A percentile compares a stretch with the other conserved stretches of the same genome.
These are phyloP conservation scores for Craspedostauros australis DNA, from an alignment of 108 stramenopile genomes.

Conservation along the genomic window DNA sequence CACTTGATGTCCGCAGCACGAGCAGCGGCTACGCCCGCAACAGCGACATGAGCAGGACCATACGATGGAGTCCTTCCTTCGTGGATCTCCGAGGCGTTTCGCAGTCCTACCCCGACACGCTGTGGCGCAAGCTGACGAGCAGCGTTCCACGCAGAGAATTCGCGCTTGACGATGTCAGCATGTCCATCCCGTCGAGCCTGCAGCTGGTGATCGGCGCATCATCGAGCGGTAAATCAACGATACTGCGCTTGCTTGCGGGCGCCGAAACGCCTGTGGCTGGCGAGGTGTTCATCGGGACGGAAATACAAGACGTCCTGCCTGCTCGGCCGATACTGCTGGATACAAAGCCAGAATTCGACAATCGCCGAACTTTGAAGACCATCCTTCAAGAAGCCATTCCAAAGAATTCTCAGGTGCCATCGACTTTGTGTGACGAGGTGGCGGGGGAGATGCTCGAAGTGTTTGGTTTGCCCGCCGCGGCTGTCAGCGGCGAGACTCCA, in stretches of 20 bases:
- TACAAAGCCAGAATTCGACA: not conserved
- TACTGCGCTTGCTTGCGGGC: slow-evolving; percentile 12
- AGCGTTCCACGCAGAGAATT: slow-evolving; percentile 26
- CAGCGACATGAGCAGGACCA: no score
- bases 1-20: no score
- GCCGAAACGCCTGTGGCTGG: slow-evolving; percentile 3
- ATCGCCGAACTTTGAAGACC: not conserved
- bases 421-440: not conserved
- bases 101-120: slow-evolving; percentile 18
- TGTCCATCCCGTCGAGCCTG: not conserved
- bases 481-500: not conserved
- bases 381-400: not conserved
- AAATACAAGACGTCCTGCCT: not conserved
- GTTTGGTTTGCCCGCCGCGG: not conserved
- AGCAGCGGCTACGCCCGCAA: no score
- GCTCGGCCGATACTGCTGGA: slow-evolving; percentile 26
- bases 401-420: not conserved
- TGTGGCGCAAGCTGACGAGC: slow-evolving; percentile 27
- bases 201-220: slow-evolving; percentile 32
- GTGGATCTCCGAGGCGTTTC: no score
- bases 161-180: slow-evolving; percentile 11
- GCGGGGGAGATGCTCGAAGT: not conserved
- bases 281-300: not conserved
- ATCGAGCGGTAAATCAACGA: slow-evolving; percentile 35
- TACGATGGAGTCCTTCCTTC: no score